These are phyloP conservation scores for Limonium bicolor DNA, from an alignment of 148 eudicot species.

Conservation along the genomic window DNA sequence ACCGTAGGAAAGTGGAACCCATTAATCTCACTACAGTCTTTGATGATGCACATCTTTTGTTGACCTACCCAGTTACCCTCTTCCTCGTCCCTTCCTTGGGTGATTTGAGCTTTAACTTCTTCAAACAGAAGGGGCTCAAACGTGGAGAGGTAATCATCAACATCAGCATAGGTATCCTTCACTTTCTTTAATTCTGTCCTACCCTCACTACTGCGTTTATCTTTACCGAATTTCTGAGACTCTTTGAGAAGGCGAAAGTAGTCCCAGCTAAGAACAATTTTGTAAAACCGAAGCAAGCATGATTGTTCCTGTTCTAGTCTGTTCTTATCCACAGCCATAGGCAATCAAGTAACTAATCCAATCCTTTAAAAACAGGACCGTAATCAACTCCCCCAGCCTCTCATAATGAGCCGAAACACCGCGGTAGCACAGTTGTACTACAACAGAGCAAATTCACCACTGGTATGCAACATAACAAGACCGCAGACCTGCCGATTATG, in stretches of 20 bases:
- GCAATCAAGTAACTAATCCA: too few relatives aligned
- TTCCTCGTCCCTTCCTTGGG: slow-evolving; percentile 42
- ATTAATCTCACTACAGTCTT: slow-evolving; percentile 45
- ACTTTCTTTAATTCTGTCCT: slow-evolving; percentile 36
- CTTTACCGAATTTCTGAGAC: slow-evolving; percentile 25
- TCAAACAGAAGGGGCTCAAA: slow-evolving; percentile 88
- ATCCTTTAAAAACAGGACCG: too few relatives aligned
- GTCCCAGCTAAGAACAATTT: slow-evolving; percentile 82
- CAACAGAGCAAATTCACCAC: too few relatives aligned
- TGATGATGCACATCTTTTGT: slow-evolving; percentile 19
- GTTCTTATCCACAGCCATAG: slow-evolving; percentile 51
- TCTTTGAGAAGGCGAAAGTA: slow-evolving; percentile 40
- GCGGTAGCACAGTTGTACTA: too few relatives aligned
- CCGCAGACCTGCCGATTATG: too few relatives aligned
- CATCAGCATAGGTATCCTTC: slow-evolving; percentile 52
- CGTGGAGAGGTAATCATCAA: slow-evolving; percentile 60
- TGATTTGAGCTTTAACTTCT: slow-evolving; percentile 84
- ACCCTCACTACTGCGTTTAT: slow-evolving; percentile 12
- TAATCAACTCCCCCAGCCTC: too few relatives aligned
- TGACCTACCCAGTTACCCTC: slow-evolving; percentile 31
- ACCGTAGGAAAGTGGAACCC: slow-evolving; percentile 45
- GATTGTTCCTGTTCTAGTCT: slow-evolving; percentile 33
- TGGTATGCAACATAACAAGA: too few relatives aligned
- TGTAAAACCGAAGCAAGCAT: slow-evolving; percentile 41
- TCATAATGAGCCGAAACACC: too few relatives aligned